Evolutionary conservation across 768 basidiomycete genomes (phyloP), one percentile per base, ranked within the genome.

Genomic region (Hygrophoropsis aurantiaca): DNA sequence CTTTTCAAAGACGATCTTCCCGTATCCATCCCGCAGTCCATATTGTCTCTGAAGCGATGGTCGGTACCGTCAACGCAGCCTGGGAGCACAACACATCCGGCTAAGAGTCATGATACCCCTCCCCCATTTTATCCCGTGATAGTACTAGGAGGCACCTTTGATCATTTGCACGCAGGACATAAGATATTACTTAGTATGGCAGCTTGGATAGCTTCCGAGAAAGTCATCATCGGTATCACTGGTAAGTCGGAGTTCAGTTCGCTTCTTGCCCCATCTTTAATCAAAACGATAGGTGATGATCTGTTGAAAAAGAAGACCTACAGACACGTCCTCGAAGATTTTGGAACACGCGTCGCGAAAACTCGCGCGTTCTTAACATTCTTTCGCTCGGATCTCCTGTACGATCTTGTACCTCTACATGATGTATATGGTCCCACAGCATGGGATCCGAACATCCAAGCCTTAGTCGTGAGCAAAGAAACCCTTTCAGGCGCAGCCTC

Each of bases 161-260:
- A 99, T 68, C 97, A 98, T 64, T 80, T 99, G 13, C 97, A 99
- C 61, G 82, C 93, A 3, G 97, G 95, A 0, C 97, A 99, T 72
- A 97, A 97, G 69, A 94, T 99, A 50, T 80, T 99, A 23, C 79
- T 99, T 10, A 90, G 91, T 59, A 92, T 97, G 84, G 87, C 82
- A 11, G 84, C 90, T 1, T 93, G 87, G 78, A 83, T 98, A 46
- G 75, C 94, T 0, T 62, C 68, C 36, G 65, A 75, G 52, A 94
- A 93, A 65, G 69, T 98, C 58, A 90, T 98, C 51, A 83, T 97
- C 53, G 97, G 97, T 4, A 72, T 98, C 32, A 90, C 91, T 44
- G 87, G 90, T 87, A 47, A 58, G 75, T 56, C n/a, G 34, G 43
- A 34, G 23, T 49, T 16, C 44, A 35, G 30, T 9, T 38, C 47